These are phyloP conservation scores for Saccharomyces cerevisiae DNA, from an alignment of 805 yeast genomes.

Conservation along the genomic window DNA sequence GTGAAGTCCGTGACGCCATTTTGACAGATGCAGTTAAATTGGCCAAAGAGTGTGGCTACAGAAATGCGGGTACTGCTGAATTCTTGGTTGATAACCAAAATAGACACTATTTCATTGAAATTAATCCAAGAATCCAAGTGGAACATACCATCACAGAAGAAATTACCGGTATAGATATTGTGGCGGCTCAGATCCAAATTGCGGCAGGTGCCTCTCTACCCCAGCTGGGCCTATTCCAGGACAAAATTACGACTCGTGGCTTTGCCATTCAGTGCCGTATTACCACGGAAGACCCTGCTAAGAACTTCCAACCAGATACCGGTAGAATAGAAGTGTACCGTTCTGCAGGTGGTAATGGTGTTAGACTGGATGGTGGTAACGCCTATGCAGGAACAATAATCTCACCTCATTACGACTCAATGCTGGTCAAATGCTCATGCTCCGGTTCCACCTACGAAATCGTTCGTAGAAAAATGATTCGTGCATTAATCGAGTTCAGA, in stretches of 20 bases:
- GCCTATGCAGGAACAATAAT: slow-evolving; percentile 94
- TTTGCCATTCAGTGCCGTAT: slow-evolving; percentile 98
- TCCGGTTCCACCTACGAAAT: slow-evolving; percentile 95
- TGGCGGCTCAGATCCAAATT: slow-evolving; percentile 97
- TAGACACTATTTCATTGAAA: slow-evolving; percentile 93
- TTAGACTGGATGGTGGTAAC: slow-evolving; percentile 94
- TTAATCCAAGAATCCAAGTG: slow-evolving; percentile 94
- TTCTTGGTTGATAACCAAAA: slow-evolving; percentile 84
- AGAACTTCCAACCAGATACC: slow-evolving; percentile 94
- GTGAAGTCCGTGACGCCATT: slow-evolving; percentile 77
- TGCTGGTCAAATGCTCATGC: slow-evolving; percentile 94
- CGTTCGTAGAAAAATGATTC: slow-evolving; percentile 90
- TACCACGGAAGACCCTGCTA: slow-evolving; percentile 93
- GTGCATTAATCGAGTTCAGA: slow-evolving; percentile 93
- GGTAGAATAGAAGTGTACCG: slow-evolving; percentile 96
- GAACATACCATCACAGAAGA: slow-evolving; percentile 98
- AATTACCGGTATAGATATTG: slow-evolving; percentile 92
- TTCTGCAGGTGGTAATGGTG: slow-evolving; percentile 98
- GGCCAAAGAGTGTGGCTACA: slow-evolving; percentile 76
- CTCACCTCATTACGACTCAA: slow-evolving; percentile 92
- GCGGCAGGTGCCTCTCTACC: slow-evolving; percentile 93
- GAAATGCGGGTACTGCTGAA: slow-evolving; percentile 97
- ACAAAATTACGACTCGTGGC: slow-evolving; percentile 91
- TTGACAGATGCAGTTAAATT: slow-evolving; percentile 86
- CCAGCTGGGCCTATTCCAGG: slow-evolving; percentile 85